Percentiles rank a stretch among this genome's conserved stretches.
These are phyloP conservation scores for Carpinus fangiana DNA, from an alignment of 306 rosid species.

Conservation along the genomic window DNA sequence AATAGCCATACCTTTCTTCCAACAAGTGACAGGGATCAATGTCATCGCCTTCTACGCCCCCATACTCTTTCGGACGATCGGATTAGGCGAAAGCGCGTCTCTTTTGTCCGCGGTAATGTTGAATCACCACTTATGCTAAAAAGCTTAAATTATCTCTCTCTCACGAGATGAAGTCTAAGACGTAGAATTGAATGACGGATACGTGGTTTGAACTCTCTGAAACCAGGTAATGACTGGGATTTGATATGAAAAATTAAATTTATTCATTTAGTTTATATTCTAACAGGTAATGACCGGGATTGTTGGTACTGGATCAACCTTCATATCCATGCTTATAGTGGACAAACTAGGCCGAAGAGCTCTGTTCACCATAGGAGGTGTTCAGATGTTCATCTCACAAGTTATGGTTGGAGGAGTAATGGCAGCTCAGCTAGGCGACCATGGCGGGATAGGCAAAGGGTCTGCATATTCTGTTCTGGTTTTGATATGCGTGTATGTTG, in stretches of 20 bases:
- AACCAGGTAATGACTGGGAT: too few species aligned
- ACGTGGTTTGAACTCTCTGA: too few species aligned
- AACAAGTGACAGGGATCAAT: constrained; percentile 31
- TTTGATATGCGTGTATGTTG: constrained; percentile 17
- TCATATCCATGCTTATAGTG: constrained; percentile 26
- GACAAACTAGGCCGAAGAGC: constrained; percentile 23
- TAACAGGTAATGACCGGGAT: background rate
- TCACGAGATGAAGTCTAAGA: too few species aligned
- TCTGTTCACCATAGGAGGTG: constrained; percentile 14
- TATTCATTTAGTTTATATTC: too few species aligned
- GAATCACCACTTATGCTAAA: background rate
- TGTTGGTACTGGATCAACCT: constrained; percentile 18
- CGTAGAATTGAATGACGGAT: too few species aligned
- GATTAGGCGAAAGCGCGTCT: constrained; percentile 19
- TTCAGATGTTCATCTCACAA: constrained; percentile 16
- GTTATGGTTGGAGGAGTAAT: constrained; percentile 1
- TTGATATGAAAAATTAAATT: too few species aligned
- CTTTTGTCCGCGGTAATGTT: constrained; percentile 17
- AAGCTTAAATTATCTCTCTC: too few species aligned
- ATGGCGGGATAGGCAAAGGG: constrained; percentile 15
- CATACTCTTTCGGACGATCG: constrained; percentile 18
- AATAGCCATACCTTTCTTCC: constrained; percentile 22
- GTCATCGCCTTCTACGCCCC: constrained; percentile 33
- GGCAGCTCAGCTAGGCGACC: constrained; percentile 11
- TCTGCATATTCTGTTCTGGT: constrained; percentile 3